A percentile compares a stretch with the other conserved stretches of the same genome.
phyloP scores from a whole-genome alignment of 2,329 filamentous ascomycete genomes.

The Aurifilum marmelostoma region DNA sequence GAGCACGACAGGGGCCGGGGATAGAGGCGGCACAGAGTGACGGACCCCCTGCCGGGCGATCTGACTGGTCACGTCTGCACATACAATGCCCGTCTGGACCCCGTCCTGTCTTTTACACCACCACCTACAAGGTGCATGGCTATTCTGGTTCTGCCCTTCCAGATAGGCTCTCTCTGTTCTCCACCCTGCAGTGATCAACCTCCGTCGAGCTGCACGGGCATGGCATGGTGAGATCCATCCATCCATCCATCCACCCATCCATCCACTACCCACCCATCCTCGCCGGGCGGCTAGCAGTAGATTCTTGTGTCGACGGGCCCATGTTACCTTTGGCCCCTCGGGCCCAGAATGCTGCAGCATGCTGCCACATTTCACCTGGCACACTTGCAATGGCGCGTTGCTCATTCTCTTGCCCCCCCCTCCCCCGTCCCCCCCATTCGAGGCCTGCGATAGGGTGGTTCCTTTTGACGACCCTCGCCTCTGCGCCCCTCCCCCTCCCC shows the following conservation, averaged over 20 bases:
- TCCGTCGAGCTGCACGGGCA: neutral
- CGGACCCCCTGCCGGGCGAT: conserved; percentile 6
- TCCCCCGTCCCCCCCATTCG: neutral
- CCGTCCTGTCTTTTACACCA: no score
- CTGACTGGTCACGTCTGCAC: conserved; percentile 16
- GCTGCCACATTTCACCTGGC: neutral
- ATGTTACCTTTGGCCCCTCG: neutral
- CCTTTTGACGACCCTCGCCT: neutral
- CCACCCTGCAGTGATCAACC: neutral
- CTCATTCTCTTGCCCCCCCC: no score
- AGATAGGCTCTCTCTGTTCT: neutral
- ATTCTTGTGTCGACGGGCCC: neutral
- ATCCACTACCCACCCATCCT: neutral
- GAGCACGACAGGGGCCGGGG: conserved; percentile 22
- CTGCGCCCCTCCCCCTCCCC: neutral
- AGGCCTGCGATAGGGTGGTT: conserved; percentile 2
- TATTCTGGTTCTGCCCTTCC: no score
- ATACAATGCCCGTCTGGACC: no score
- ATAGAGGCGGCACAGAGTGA: conserved; percentile 18
- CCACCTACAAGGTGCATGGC: no score
- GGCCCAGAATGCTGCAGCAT: conserved; percentile 1
- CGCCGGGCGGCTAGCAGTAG: neutral
- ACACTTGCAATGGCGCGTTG: conserved; percentile 1
- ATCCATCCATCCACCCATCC: neutral
- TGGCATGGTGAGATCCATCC: neutral